phyloP scores from a whole-genome alignment of 2,329 filamentous ascomycete species.

The Tolypocladium capitatum region DNA sequence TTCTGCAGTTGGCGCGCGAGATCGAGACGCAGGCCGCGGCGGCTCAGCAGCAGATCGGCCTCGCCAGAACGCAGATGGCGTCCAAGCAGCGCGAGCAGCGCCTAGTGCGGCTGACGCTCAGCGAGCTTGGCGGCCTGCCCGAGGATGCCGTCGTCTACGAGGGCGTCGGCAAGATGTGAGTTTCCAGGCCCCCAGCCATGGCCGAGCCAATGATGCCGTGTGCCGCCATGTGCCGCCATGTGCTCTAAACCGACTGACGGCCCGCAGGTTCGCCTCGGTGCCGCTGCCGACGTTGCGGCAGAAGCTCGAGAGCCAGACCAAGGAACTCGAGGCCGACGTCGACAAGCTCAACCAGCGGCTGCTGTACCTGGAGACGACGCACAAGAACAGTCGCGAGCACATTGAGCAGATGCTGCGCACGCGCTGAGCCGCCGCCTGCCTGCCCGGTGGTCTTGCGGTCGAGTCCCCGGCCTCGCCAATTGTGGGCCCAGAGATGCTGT shows the following conservation, averaged over 20 bases:
- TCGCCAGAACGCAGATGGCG: slow-evolving; percentile 73
- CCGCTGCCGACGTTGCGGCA: slow-evolving; percentile 60
- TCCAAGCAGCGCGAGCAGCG: slow-evolving; percentile 81
- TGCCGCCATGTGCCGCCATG: not conserved
- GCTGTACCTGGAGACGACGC: slow-evolving; percentile 86
- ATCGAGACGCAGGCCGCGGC: slow-evolving; percentile 82
- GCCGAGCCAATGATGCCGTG: too few relatives aligned
- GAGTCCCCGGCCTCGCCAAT: too few relatives aligned
- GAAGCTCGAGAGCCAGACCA: slow-evolving; percentile 62
- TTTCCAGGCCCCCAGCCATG: too few relatives aligned
- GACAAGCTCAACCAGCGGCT: slow-evolving; percentile 75
- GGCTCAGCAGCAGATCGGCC: slow-evolving; percentile 81
- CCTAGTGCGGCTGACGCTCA: slow-evolving; percentile 74
- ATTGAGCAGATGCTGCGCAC: slow-evolving; percentile 72
- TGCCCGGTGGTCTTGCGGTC: too few relatives aligned
- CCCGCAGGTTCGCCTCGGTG: slow-evolving; percentile 69
- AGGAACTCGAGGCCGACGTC: slow-evolving; percentile 65
- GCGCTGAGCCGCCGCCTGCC: slow-evolving; percentile 18
- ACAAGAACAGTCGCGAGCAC: slow-evolving; percentile 85
- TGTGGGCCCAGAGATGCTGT: not conserved
- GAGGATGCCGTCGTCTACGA: slow-evolving; percentile 74
- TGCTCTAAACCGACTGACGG: not conserved
- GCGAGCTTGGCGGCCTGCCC: slow-evolving; percentile 67
- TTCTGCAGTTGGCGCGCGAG: slow-evolving; percentile 66
- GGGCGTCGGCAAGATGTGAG: slow-evolving; percentile 92